phyloP scores from a whole-genome alignment of 1,139 yeast genomes.

The Blastobotrys illinoisensis region DNA sequence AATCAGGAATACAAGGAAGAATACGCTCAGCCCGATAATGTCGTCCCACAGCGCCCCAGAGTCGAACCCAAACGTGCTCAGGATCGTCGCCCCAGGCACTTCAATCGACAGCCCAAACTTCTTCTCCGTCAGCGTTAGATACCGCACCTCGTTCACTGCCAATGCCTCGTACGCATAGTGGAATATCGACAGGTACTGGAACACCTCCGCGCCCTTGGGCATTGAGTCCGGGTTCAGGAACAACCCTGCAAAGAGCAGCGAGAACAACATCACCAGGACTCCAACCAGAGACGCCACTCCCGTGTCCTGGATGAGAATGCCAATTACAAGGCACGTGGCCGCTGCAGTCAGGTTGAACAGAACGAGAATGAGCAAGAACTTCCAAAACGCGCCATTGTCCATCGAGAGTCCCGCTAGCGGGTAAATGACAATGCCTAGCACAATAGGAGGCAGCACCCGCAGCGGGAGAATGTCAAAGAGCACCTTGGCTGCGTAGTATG shows the following conservation, averaged over 20 bases:
- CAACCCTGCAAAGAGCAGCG: conserved; percentile 86
- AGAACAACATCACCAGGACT: conserved; percentile 73
- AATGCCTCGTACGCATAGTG: conserved; percentile 94
- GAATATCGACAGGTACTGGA: conserved; percentile 82
- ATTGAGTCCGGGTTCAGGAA: conserved; percentile 78
- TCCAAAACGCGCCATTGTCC: conserved; percentile 71
- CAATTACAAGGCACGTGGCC: conserved; percentile 77
- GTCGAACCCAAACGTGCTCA: conserved; percentile 90
- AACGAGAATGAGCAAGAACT: conserved; percentile 62
- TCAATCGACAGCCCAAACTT: conserved; percentile 91
- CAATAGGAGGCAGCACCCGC: conserved; percentile 82
- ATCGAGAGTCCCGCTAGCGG: conserved; percentile 86
- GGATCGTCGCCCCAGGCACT: conserved; percentile 97
- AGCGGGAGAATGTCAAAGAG: conserved; percentile 86
- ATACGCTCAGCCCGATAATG: conserved; percentile 45
- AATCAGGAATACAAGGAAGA: conserved; percentile 45
- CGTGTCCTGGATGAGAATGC: conserved; percentile 81
- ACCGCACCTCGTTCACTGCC: conserved; percentile 89
- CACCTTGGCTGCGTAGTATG: conserved; percentile 80
- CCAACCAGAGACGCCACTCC: conserved; percentile 91
- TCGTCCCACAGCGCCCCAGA: conserved; percentile 72
- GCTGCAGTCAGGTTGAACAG: conserved; percentile 85
- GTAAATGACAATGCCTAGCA: conserved; percentile 78
- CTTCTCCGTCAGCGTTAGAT: conserved; percentile 74
- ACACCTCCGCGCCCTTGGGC: conserved; percentile 65